Conservation (phyloP, 2,329 filamentous ascomycete genomes). For the Dothistroma pini region DNA sequence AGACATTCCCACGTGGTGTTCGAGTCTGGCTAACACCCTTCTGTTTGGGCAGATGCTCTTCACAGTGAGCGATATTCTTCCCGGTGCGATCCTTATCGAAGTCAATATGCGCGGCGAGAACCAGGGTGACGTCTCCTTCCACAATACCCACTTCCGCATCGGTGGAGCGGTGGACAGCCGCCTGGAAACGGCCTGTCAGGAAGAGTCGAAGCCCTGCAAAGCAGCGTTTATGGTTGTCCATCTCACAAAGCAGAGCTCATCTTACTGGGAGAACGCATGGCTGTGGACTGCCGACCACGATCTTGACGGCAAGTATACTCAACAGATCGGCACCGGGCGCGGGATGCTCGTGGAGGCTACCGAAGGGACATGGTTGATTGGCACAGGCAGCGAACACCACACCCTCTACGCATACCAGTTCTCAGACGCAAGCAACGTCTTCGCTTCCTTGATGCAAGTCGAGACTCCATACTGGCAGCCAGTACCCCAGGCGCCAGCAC, state of each 20-base stretch:
- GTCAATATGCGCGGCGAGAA: slow-evolving; percentile 48
- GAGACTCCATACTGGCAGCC: slow-evolving; percentile 49
- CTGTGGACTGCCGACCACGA: slow-evolving; percentile 53
- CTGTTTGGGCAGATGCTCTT: slow-evolving; percentile 41
- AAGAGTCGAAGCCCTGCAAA: slow-evolving; percentile 31
- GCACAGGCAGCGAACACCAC: slow-evolving; percentile 52
- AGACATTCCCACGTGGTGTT: too few species aligned
- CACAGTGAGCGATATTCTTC: slow-evolving; percentile 47
- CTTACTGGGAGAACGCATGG: slow-evolving; percentile 54
- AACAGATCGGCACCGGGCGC: slow-evolving; percentile 42
- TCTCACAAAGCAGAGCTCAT: slow-evolving; percentile 43
- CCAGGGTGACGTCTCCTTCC: slow-evolving; percentile 48
- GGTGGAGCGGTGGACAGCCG: slow-evolving; percentile 36
- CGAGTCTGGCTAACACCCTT: too few species aligned
- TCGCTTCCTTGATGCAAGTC: slow-evolving; percentile 49
- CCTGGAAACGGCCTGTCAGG: slow-evolving; percentile 41
- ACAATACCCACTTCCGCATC: slow-evolving; percentile 36
- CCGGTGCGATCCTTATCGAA: slow-evolving; percentile 45
- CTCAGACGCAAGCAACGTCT: slow-evolving; percentile 47
- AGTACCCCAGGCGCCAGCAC: slow-evolving; percentile 36
- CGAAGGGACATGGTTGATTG: slow-evolving; percentile 50
- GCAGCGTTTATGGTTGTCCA: slow-evolving; percentile 44
- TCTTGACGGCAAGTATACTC: slow-evolving; percentile 42
- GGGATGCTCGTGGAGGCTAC: slow-evolving; percentile 37
- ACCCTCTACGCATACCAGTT: slow-evolving; percentile 52